Evolutionary conservation across 441 rosid genomes (phyloP).

Genomic region (Isatis lusitanica): DNA sequence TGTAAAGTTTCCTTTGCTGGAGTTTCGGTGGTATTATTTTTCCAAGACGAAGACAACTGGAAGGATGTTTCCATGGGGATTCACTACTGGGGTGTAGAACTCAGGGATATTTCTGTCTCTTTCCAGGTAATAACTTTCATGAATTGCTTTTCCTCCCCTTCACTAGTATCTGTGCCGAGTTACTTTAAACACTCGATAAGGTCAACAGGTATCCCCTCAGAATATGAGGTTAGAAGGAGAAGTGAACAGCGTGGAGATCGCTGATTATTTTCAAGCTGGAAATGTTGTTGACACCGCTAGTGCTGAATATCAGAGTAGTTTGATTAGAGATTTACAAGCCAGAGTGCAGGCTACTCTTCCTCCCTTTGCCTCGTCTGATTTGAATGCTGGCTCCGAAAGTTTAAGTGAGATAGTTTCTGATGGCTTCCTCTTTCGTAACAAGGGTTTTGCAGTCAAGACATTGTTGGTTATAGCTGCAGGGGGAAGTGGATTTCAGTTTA

Average conservation of each 20-base stretch:
- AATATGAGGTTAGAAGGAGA: slow-evolving; percentile 71
- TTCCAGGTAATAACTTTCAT: slow-evolving; percentile 69
- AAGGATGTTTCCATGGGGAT: slow-evolving; percentile 37
- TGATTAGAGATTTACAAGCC: slow-evolving; percentile 58
- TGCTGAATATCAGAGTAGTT: slow-evolving; percentile 31
- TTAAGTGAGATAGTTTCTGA: slow-evolving; percentile 37
- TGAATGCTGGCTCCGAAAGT: slow-evolving; percentile 42
- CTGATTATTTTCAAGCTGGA: slow-evolving; percentile 49
- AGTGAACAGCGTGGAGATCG: slow-evolving; percentile 62
- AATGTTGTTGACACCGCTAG: slow-evolving; percentile 36
- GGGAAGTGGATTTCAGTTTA: slow-evolving; percentile 49
- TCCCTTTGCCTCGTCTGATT: slow-evolving; percentile 42
- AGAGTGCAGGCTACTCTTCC: slow-evolving; percentile 76
- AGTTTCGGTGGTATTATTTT: slow-evolving; percentile 62
- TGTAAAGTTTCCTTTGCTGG: slow-evolving; percentile 69
- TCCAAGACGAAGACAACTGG: slow-evolving; percentile 64
- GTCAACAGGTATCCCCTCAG: slow-evolving; percentile 79
- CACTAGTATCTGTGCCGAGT: slow-evolving; percentile 24
- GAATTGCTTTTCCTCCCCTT: slow-evolving; percentile 21
- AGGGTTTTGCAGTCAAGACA: slow-evolving; percentile 51
- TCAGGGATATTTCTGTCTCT: slow-evolving; percentile 54
- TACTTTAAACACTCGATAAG: slow-evolving; percentile 42
- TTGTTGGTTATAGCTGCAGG: slow-evolving; percentile 71
- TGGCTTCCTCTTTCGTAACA: slow-evolving; percentile 43
- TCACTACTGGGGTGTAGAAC: slow-evolving; percentile 76